phyloP scores from a whole-genome alignment of 768 basidiomycete species.

The Suillus decipiens region DNA sequence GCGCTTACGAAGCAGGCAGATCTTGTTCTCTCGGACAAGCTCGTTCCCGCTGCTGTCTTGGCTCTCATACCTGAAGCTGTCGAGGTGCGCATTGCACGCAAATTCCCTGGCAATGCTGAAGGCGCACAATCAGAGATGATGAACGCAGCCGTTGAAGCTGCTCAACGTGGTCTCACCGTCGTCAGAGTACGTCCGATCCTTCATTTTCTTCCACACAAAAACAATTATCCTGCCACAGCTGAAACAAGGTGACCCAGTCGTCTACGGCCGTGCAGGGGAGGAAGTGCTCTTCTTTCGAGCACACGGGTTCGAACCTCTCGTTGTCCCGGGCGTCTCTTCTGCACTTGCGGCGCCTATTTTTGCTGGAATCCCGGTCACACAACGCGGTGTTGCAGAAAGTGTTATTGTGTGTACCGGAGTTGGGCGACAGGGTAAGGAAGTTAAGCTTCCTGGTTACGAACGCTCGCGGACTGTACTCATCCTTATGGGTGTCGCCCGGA shows the following conservation, averaged over 20 bases:
- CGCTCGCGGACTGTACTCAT: constrained; percentile 79
- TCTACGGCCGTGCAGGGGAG: constrained; percentile 94
- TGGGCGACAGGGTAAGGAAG: constrained; percentile 79
- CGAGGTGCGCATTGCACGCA: constrained; percentile 86
- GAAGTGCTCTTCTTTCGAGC: constrained; percentile 91
- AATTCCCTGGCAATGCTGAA: constrained; percentile 97
- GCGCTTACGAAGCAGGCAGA: constrained; percentile 81
- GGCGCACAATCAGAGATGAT: constrained; percentile 94
- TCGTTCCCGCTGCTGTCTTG: constrained; percentile 88
- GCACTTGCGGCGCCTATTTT: constrained; percentile 89
- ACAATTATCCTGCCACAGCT: constrained; percentile 46
- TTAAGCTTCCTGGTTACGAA: constrained; percentile 86
- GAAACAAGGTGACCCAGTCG: constrained; percentile 96
- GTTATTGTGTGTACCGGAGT: constrained; percentile 94
- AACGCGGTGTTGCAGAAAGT: constrained; percentile 90
- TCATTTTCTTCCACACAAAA: background rate
- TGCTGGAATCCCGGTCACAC: constrained; percentile 91
- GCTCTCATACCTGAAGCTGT: constrained; percentile 74
- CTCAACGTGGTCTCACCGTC: constrained; percentile 76
- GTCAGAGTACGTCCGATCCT: constrained; percentile 62
- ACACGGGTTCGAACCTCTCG: constrained; percentile 78
- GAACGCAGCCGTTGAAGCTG: constrained; percentile 86
- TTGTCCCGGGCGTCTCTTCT: constrained; percentile 89
- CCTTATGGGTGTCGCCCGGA: constrained; percentile 93
- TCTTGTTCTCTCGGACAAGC: constrained; percentile 92